A percentile compares a stretch with the other conserved stretches of the same genome.
These are phyloP conservation scores for Murraya paniculata DNA, from an alignment of 345 rosid species.

Conservation along the genomic window DNA sequence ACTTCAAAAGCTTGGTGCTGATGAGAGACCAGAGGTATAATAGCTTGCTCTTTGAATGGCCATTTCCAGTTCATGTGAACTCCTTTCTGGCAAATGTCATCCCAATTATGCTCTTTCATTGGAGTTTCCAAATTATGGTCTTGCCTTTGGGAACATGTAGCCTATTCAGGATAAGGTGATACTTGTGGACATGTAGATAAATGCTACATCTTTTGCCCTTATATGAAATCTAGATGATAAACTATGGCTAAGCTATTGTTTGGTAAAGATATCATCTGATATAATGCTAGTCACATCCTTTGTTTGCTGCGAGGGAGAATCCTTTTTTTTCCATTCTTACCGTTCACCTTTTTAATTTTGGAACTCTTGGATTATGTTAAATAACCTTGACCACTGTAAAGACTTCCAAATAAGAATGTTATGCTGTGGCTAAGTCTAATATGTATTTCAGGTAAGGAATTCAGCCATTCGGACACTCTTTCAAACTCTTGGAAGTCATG, in stretches of 20 bases:
- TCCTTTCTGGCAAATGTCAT: background rate
- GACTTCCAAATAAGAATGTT: background rate
- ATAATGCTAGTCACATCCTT: background rate
- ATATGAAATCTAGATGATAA: constrained; percentile 1
- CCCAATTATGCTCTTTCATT: background rate
- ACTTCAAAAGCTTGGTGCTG: constrained; percentile 92
- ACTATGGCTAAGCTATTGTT: background rate
- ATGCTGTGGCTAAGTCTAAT: constrained; percentile 6
- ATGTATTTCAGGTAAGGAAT: constrained; percentile 74
- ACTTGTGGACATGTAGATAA: background rate
- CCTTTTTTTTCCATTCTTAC: background rate
- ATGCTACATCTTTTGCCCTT: background rate
- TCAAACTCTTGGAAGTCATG: constrained; percentile 90
- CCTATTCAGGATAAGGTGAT: background rate
- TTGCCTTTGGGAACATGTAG: background rate
- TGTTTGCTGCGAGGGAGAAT: background rate
- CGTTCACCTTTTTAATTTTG: background rate
- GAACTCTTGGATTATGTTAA: background rate
- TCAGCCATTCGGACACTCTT: constrained; percentile 94
- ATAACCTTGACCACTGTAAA: background rate
- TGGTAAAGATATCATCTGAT: background rate
- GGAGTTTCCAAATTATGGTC: background rate
- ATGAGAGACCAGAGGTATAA: constrained; percentile 95
- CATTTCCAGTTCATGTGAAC: background rate
- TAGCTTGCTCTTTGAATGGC: constrained; percentile 5